These are phyloP conservation scores for Prunus yedoensis DNA, from an alignment of 331 rosid genomes.

Conservation along the genomic window DNA sequence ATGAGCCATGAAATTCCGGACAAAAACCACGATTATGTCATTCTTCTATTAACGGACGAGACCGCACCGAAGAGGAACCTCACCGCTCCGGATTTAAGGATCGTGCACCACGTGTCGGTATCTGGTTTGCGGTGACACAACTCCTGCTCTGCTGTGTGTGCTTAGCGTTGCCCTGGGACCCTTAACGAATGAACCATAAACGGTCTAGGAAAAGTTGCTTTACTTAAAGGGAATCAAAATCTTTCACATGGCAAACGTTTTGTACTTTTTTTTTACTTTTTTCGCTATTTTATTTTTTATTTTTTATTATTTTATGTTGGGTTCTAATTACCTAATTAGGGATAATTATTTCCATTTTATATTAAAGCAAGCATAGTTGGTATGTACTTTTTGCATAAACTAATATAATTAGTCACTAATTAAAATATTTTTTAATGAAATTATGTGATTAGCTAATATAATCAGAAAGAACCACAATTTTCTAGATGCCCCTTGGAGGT, in stretches of 20 bases:
- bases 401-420: no score
- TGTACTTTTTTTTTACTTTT: neutral
- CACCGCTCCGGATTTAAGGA: constrained; percentile 17
- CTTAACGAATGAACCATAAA: constrained; percentile 6
- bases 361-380: neutral
- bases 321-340: neutral
- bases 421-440: neutral
- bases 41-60: constrained; percentile 15
- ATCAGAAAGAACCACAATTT: neutral
- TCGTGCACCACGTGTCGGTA: constrained; percentile 19
- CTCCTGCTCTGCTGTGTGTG: neutral
- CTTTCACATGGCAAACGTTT: constrained; percentile 33
- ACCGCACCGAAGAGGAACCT: constrained; percentile 18
- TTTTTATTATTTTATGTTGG: neutral
- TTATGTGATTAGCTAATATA: neutral
- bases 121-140: constrained; percentile 4
- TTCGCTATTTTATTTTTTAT: neutral
- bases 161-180: constrained; percentile 24
- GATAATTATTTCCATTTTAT: no score
- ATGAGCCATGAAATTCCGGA: constrained; percentile 29
- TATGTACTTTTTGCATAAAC: neutral
- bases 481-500: neutral
- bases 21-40: constrained; percentile 13
- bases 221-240: constrained; percentile 17
- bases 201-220: neutral